phyloP scores from a whole-genome alignment of 2,329 filamentous ascomycete genomes.

The Xylariaceae sp. region DNA sequence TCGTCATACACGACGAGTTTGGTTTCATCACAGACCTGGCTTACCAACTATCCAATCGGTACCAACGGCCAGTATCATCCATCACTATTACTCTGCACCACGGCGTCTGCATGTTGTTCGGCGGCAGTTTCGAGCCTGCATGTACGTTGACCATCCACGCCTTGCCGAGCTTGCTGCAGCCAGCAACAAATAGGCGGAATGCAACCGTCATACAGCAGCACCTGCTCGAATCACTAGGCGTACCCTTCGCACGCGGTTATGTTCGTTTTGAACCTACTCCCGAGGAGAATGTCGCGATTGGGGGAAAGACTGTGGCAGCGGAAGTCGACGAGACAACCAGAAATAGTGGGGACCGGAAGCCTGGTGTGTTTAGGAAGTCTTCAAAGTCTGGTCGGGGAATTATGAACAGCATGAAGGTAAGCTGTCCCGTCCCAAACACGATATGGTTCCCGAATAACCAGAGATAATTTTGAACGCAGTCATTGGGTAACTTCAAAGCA shows the following conservation, averaged over 20 bases:
- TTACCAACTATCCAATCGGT: slow-evolving; percentile 66
- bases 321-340: slow-evolving; percentile 55
- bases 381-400: slow-evolving; percentile 24
- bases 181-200: slow-evolving; percentile 75
- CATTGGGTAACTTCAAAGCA: slow-evolving; percentile 28
- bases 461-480: slow-evolving; percentile 24
- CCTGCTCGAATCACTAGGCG: slow-evolving; percentile 64
- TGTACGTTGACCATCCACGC: slow-evolving; percentile 73
- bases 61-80: slow-evolving; percentile 65
- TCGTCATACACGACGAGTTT: slow-evolving; percentile 64
- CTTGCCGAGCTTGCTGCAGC: slow-evolving; percentile 61
- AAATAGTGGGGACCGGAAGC: slow-evolving; percentile 30
- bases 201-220: slow-evolving; percentile 71
- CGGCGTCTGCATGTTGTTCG: slow-evolving; percentile 68
- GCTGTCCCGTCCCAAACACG: slow-evolving; percentile 6
- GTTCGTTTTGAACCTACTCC: slow-evolving; percentile 64
- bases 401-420: slow-evolving; percentile 26
- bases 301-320: slow-evolving; percentile 63
- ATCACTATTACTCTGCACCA: slow-evolving; percentile 74
- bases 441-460: slow-evolving; percentile 12
- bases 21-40: slow-evolving; percentile 70
- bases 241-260: slow-evolving; percentile 61
- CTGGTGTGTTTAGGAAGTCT: slow-evolving; percentile 18
- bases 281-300: slow-evolving; percentile 67
- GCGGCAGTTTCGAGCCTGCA: slow-evolving; percentile 69